Conservation (phyloP, 805 yeast species). For the Ogataea pini region DNA sequence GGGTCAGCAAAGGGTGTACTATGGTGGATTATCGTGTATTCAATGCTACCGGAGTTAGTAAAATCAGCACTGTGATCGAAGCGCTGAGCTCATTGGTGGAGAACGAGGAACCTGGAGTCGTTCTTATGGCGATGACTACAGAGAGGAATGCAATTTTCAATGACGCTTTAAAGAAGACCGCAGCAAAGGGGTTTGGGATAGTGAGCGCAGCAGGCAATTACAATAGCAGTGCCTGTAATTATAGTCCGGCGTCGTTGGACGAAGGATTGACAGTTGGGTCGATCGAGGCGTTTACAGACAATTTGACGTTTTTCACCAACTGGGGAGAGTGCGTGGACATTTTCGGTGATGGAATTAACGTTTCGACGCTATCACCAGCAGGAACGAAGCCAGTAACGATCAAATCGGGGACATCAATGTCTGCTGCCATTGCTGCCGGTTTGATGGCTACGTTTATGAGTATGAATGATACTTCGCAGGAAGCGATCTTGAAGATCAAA, state of each 20-base stretch:
- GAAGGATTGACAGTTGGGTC: constrained; percentile 45
- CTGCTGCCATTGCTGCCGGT: constrained; percentile 49
- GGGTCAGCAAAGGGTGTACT: constrained; percentile 50
- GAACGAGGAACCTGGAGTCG: constrained; percentile 37
- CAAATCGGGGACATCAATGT: constrained; percentile 51
- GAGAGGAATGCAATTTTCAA: constrained; percentile 43
- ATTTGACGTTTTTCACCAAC: constrained; percentile 42
- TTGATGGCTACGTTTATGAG: constrained; percentile 46
- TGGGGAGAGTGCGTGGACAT: constrained; percentile 56
- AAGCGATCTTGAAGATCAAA: constrained; percentile 35
- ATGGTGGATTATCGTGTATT: constrained; percentile 47
- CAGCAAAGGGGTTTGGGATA: constrained; percentile 44
- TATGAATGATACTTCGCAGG: constrained; percentile 37
- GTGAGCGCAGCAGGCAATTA: constrained; percentile 54
- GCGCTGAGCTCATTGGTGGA: constrained; percentile 33
- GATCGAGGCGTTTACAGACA: constrained; percentile 37
- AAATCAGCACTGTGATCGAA: constrained; percentile 35
- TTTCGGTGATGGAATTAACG: constrained; percentile 50
- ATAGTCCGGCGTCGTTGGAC: constrained; percentile 47
- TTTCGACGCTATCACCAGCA: constrained; percentile 40
- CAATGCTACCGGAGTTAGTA: constrained; percentile 39
- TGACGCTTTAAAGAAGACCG: constrained; percentile 44
- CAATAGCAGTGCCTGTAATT: constrained; percentile 43
- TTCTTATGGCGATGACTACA: constrained; percentile 41
- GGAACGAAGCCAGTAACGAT: constrained; percentile 33